Evolutionary conservation across 2,329 filamentous ascomycete species (phyloP).

Genomic region (Colletotrichum sp.): DNA sequence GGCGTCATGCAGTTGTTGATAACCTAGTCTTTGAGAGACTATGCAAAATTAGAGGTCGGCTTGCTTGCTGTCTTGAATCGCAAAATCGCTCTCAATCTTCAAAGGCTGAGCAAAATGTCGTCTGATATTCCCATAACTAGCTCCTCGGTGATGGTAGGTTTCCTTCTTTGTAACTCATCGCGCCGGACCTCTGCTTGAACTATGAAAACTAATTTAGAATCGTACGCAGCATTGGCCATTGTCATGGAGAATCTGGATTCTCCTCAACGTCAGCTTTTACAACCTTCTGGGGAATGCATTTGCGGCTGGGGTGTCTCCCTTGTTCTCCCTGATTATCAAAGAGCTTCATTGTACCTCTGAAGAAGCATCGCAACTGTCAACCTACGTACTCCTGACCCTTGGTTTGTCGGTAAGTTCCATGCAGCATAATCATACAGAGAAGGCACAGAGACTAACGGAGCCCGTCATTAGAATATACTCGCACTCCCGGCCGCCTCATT

Average conservation of each 20-base stretch:
- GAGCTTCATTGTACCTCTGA: conserved; percentile 18
- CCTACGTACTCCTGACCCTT: conserved; percentile 21
- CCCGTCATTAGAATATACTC: conserved; percentile 14
- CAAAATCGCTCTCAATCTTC: not conserved
- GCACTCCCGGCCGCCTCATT: conserved; percentile 17
- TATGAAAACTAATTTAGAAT: not conserved
- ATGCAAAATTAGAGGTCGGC: not conserved
- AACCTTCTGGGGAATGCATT: conserved; percentile 24
- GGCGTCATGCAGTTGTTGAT: not conserved
- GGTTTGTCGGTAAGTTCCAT: conserved; percentile 20
- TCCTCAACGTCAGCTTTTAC: conserved; percentile 25
- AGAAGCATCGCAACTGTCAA: conserved; percentile 20
- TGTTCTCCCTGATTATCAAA: conserved; percentile 20
- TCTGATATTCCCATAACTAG: not conserved
- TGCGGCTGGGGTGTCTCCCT: conserved; percentile 19
- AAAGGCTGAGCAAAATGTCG: not conserved
- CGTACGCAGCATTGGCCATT: conserved; percentile 20
- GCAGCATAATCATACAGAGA: not conserved
- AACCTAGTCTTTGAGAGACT: not conserved
- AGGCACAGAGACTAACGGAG: not conserved
- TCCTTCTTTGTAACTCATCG: not conserved
- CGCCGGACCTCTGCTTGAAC: not conserved
- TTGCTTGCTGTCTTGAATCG: not conserved
- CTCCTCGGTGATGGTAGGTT: not conserved
- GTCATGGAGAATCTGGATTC: conserved; percentile 21